Evolutionary conservation across 139 green algal genomes (phyloP).

Genomic region (Micromonas commoda): DNA sequence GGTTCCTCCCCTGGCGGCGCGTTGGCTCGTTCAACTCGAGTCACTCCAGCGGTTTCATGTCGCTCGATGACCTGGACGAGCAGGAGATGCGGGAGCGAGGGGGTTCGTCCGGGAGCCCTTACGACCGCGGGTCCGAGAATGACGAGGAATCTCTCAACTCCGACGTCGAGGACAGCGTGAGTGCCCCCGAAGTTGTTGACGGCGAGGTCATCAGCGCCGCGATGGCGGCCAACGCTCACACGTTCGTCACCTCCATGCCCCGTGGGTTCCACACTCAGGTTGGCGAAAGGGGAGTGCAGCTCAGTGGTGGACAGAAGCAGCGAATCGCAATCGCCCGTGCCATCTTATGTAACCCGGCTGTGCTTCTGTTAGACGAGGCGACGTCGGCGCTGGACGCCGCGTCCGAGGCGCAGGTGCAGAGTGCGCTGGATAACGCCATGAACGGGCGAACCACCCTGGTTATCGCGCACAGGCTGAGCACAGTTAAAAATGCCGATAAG

Average conservation of each 20-base stretch:
- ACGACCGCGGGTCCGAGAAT: too few species aligned
- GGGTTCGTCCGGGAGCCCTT: too few species aligned
- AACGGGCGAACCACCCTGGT: conserved; percentile 69
- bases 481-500: conserved; percentile 64
- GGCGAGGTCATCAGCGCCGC: conserved; percentile 10
- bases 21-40: too few species aligned
- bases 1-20: too few species aligned
- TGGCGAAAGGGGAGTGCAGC: conserved; percentile 42
- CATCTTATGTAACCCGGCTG: conserved; percentile 32
- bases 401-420: conserved; percentile 22
- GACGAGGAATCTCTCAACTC: not conserved
- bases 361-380: conserved; percentile 35
- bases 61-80: too few species aligned
- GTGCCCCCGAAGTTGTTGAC: not conserved
- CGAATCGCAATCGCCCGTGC: conserved; percentile 47
- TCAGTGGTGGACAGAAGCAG: conserved; percentile 46
- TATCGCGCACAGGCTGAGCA: conserved; percentile 79
- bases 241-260: conserved; percentile 29
- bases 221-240: conserved; percentile 13
- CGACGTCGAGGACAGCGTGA: not conserved
- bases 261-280: conserved; percentile 41
- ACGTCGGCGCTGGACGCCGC: conserved; percentile 27
- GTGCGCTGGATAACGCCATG: conserved; percentile 45
- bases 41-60: too few species aligned
- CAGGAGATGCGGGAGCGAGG: too few species aligned